Evolutionary conservation across 257 asterid species (phyloP), one percentile per base, ranked within the genome.

Genomic region (Thymus mandschuricus): DNA sequence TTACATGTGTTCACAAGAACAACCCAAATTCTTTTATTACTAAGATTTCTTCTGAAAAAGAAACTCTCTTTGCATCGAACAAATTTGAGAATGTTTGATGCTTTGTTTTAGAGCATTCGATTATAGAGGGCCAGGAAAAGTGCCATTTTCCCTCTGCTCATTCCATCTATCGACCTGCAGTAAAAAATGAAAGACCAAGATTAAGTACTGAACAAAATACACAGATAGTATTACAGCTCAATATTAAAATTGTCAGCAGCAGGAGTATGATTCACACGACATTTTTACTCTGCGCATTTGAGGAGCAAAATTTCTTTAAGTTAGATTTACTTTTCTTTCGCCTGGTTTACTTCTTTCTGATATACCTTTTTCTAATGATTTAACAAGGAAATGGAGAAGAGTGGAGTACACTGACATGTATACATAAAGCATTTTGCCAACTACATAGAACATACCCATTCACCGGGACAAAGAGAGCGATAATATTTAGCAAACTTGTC

Each of bases 101-200:
- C 75, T 55, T 63, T 29, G 44, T 11, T 48, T 50, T 60, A 61
- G 57, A 12, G 68, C 55, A 30, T 68, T 21, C 77, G 70, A 75
- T 88, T 81, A 94, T 70, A 91, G 86, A 63, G 97, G 99, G 64
- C 99, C 99, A 8, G 97, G 97, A 72, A 94, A 94, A 51, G 97
- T 87, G 61, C 97, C 99, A 54, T 86, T 94, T 83, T 94, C 99
- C 85, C 99, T 82, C 76, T 94, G 99, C 81, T 91, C 99, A 62
- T 94, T 94, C 97, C 99, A 91, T 82, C 83, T 86, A 13, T 94
- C 99, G 46, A 94, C 29, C 99, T 94, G 93, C 87, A 84, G 13
- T 64, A 62, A 68, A 27, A 75, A 69, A 67, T 57, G 63, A 44
- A 67, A 60, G 21, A 29, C 64, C 10, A 10, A 10, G 29, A 46